These are phyloP conservation scores for Lachnellula suecica DNA, from an alignment of 2,329 filamentous ascomycete species.

Conservation along the genomic window DNA sequence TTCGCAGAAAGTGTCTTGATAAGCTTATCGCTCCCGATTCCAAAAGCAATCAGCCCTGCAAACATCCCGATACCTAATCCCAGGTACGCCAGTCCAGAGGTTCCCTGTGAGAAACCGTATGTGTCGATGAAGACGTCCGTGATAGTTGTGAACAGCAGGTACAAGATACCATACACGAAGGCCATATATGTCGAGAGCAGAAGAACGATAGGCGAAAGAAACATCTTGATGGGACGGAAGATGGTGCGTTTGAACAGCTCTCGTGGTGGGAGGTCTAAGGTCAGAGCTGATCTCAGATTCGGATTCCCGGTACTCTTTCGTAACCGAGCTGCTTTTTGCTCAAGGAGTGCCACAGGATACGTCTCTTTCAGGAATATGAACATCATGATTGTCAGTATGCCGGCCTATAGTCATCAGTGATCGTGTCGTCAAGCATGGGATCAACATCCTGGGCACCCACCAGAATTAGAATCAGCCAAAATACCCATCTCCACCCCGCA, in stretches of 20 bases:
- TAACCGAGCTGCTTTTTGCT: slow-evolving; percentile 41
- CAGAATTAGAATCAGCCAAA: slow-evolving; percentile 38
- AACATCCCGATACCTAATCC: slow-evolving; percentile 35
- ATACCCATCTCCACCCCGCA: slow-evolving; percentile 45
- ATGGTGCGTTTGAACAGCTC: slow-evolving; percentile 36
- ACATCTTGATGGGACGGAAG: slow-evolving; percentile 39
- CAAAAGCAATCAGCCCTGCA: slow-evolving; percentile 23
- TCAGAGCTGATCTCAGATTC: slow-evolving; percentile 39
- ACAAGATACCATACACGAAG: slow-evolving; percentile 39
- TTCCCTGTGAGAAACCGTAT: slow-evolving; percentile 34
- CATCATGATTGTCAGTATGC: slow-evolving; percentile 17
- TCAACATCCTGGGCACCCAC: background rate
- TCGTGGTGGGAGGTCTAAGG: slow-evolving; percentile 26
- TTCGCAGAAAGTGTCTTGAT: slow-evolving; percentile 33
- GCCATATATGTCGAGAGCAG: slow-evolving; percentile 46
- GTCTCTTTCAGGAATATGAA: slow-evolving; percentile 38
- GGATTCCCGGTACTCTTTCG: slow-evolving; percentile 51
- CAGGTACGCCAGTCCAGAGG: slow-evolving; percentile 36
- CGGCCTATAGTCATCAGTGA: slow-evolving; percentile 26
- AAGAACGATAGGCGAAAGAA: slow-evolving; percentile 35
- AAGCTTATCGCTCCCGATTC: slow-evolving; percentile 32
- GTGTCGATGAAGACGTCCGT: slow-evolving; percentile 10
- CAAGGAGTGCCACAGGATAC: slow-evolving; percentile 46
- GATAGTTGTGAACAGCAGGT: slow-evolving; percentile 18
- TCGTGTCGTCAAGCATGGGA: background rate